Conservation (phyloP, 805 yeast genomes). For the Pichia kluyveri region DNA sequence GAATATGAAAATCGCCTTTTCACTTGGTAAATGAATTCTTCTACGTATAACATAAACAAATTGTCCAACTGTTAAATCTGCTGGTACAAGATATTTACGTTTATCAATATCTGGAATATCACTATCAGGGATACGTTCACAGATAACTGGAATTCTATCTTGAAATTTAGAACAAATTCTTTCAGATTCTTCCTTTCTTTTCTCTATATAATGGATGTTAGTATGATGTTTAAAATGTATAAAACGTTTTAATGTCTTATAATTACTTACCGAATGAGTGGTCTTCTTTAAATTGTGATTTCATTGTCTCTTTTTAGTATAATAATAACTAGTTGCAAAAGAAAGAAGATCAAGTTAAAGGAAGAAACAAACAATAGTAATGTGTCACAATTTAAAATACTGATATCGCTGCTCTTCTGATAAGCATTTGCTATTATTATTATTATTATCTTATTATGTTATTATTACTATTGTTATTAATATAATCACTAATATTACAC, state of each 20-base stretch:
- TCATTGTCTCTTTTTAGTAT: slow-evolving; percentile 36
- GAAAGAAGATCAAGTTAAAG: no score
- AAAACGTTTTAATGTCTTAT: no score
- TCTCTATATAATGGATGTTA: slow-evolving; percentile 37
- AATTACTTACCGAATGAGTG: slow-evolving; percentile 75
- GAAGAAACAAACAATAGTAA: no score
- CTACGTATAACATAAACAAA: slow-evolving; percentile 96
- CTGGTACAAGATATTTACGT: slow-evolving; percentile 93
- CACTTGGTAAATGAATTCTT: slow-evolving; percentile 91
- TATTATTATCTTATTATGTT: no score
- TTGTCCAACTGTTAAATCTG: slow-evolving; percentile 94
- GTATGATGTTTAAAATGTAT: not conserved
- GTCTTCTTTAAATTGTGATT: slow-evolving; percentile 91
- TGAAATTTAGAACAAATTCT: slow-evolving; percentile 82
- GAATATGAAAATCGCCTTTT: slow-evolving; percentile 95
- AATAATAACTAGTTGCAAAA: no score
- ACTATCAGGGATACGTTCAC: slow-evolving; percentile 94
- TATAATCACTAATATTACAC: no score
- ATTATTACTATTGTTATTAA: no score
- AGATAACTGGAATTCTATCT: slow-evolving; percentile 93
- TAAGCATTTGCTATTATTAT: no score
- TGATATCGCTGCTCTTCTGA: no score
- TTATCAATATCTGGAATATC: slow-evolving; percentile 95
- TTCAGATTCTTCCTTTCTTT: slow-evolving; percentile 90
- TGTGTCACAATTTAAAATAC: no score